phyloP scores from a whole-genome alignment of 306 rosid species.

The Inga leiocalycina region DNA sequence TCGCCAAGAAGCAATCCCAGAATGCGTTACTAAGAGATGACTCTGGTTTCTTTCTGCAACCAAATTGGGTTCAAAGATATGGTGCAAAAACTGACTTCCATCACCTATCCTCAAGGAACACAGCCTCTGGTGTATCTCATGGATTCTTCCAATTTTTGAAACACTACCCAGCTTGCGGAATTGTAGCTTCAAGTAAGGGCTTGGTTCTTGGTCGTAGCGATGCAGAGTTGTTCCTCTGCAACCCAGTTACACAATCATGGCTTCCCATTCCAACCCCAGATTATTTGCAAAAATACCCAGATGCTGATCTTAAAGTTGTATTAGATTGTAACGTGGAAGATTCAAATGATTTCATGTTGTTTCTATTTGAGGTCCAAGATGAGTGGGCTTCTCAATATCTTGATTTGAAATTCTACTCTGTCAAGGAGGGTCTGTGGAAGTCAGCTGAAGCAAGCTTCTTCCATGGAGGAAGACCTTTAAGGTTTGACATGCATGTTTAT shows the following conservation, averaged over 20 bases:
- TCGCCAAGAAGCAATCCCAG: background rate
- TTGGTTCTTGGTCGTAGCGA: background rate
- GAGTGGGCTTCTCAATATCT: background rate
- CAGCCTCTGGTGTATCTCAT: background rate
- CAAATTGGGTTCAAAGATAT: background rate
- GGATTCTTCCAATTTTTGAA: background rate
- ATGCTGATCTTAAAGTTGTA: background rate
- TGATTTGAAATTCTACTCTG: background rate
- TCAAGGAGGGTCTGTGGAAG: constrained; percentile 7
- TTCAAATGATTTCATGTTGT: background rate
- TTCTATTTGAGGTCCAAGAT: background rate
- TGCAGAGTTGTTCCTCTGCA: too few species aligned
- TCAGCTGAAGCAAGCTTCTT: background rate
- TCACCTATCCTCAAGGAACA: background rate
- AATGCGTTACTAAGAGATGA: background rate
- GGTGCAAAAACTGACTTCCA: background rate
- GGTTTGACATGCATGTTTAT: background rate
- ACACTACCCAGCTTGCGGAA: background rate
- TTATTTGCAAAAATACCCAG: background rate
- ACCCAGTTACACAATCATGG: too few species aligned
- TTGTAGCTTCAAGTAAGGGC: constrained; percentile 20
- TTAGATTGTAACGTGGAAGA: constrained; percentile 4
- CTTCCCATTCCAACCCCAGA: too few species aligned
- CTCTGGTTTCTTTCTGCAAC: constrained; percentile 9
- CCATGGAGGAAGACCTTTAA: too few species aligned